A percentile compares a stretch with the other conserved stretches of the same genome.
Conservation (phyloP, 1,139 yeast genomes). For the Saccharomyces pastorianus region DNA sequence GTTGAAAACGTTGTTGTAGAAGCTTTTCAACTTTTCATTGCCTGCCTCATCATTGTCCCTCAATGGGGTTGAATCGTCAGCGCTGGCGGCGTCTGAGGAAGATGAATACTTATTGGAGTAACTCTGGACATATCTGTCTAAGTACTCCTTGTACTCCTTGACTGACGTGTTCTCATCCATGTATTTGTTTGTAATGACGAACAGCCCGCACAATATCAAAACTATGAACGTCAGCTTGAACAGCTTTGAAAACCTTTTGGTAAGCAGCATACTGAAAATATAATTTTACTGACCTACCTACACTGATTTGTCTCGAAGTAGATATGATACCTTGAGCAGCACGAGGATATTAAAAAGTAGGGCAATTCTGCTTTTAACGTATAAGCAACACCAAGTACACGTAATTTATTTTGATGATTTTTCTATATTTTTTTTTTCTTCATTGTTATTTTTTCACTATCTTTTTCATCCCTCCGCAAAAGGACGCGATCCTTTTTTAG, state of each 20-base stretch:
- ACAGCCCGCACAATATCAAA: conserved; percentile 9
- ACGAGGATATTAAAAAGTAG: not conserved
- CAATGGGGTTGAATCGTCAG: not conserved
- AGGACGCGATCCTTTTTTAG: not conserved
- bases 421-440: not conserved
- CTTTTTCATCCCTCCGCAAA: not conserved
- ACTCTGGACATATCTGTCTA: not conserved
- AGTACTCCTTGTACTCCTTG: conserved; percentile 4
- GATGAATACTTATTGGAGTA: not conserved
- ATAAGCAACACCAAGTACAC: not conserved
- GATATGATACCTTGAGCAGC: not conserved
- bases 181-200: conserved; percentile 9
- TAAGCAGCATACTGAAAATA: conserved; percentile 5
- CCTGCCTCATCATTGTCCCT: conserved; percentile 4
- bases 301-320: not conserved
- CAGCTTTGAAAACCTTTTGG: conserved; percentile 18
- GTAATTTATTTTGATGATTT: not conserved
- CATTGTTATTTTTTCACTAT: not conserved
- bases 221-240: conserved; percentile 13
- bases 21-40: conserved; percentile 13
- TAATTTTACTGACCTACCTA: not conserved
- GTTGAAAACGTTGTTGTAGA: conserved; percentile 24
- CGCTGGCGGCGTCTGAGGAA: not conserved
- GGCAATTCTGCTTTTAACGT: not conserved
- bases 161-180: conserved; percentile 12